Base-by-base conservation (phyloP, 2,329 filamentous ascomycete genomes). In the Hortaea werneckii region DNA sequence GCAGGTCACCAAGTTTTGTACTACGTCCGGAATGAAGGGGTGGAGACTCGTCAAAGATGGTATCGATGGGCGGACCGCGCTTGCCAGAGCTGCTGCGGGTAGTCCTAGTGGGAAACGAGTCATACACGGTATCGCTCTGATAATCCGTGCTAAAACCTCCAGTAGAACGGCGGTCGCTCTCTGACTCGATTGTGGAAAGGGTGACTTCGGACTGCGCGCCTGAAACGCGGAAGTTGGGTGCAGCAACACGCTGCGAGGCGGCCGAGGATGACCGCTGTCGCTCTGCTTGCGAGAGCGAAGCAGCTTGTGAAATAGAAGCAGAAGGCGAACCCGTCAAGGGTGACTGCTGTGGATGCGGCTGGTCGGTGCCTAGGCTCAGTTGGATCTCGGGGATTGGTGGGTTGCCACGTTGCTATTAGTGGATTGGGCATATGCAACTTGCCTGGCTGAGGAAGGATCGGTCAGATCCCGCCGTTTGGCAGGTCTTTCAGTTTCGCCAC, bases 81-180 rank as follows among this genome's bases (percentile, higher is more conserved):
- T 80, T 75, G 30, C 79, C 77, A 49, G 80, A 78, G 44, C 77
- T 73, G 50, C 80, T 83, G 50, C 77, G 75, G 7, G 83, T 87
- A 35, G 77, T 81, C 49, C 77, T 73, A 11, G 85, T 88, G 44
- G 83, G 80, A 54, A 87, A 67, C 29, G 85, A 88, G 67, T 89
- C 85, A 64, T 80, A 88, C 46, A 84, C 73, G 12, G 80, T 85
- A 56, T 89, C 85, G 62, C 83, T 87, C 65, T 80, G 82, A 58
- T 83, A 79, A 61, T 87, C 84, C n/a, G 79, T 81, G 56, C 87
- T 85, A 56, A 87, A 82, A 45, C 87, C 85, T 47, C 87, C 84
- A 20, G 77, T 77, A 8, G 79, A 86, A 54, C 78, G 77, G 50
- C 70, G 70, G 49, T 87, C 82, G 58, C 78, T 76, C 55, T 88